Evolutionary conservation across 495 filamentous ascomycete species (phyloP).

Genomic region (Chaetomidium leptoderma): DNA sequence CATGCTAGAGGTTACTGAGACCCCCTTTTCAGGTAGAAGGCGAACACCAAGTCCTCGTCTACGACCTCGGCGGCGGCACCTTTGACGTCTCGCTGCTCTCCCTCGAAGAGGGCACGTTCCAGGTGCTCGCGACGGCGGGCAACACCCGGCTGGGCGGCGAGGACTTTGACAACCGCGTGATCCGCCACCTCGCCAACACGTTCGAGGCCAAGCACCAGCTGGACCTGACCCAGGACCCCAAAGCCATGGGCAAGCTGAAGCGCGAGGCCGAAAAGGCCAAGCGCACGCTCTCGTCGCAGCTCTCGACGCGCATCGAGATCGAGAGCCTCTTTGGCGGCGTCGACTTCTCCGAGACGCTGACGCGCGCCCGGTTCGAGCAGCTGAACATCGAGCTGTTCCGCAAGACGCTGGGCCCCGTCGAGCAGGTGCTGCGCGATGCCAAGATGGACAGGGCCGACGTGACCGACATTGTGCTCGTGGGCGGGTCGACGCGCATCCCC

Average conservation of each 20-base stretch:
- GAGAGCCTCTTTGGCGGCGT: conserved; percentile 88
- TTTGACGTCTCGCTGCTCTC: conserved; percentile 97
- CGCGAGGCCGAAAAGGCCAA: conserved; percentile 98
- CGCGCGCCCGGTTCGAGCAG: conserved; percentile 94
- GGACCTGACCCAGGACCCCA: conserved; percentile 80
- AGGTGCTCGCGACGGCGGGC: conserved; percentile 92
- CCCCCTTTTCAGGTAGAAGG: conserved; percentile 45
- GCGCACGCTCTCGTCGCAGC: conserved; percentile 91
- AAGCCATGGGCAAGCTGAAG: conserved; percentile 98
- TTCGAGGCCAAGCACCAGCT: conserved; percentile 73
- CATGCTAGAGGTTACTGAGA: not conserved
- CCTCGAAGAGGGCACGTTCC: conserved; percentile 87
- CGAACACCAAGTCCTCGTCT: conserved; percentile 81
- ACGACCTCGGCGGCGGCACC: conserved; percentile 97
- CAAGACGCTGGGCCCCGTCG: conserved; percentile 89
- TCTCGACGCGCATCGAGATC: conserved; percentile 90
- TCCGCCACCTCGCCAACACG: conserved; percentile 83
- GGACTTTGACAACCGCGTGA: conserved; percentile 94
- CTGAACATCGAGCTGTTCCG: conserved; percentile 92
- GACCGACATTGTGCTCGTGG: conserved; percentile 80
- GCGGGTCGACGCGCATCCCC: conserved; percentile 88
- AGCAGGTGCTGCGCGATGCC: conserved; percentile 83
- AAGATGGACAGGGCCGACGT: conserved; percentile 76
- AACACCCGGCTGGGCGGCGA: conserved; percentile 97
- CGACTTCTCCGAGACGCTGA: conserved; percentile 93